These are phyloP conservation scores for Euphorbia tirucalli DNA, from an alignment of 345 rosid species.

Conservation along the genomic window DNA sequence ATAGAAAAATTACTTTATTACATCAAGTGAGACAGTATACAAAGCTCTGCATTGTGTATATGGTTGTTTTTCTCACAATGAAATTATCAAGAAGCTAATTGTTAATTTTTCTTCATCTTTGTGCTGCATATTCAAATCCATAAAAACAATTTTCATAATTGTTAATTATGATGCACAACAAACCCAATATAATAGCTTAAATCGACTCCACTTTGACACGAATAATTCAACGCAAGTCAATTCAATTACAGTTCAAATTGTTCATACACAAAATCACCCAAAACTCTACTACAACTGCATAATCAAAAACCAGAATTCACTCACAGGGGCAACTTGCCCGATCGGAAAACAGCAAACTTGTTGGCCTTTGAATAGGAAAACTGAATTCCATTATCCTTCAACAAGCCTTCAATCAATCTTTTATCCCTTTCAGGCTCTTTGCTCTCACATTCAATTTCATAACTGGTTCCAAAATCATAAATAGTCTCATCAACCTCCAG, in stretches of 20 bases:
- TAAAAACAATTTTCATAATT: too few relatives aligned
- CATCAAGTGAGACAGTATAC: too few relatives aligned
- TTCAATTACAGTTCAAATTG: too few relatives aligned
- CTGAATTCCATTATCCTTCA: slow-evolving; percentile 26
- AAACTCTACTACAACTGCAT: not conserved
- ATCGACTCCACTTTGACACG: not conserved
- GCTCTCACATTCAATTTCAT: slow-evolving; percentile 35
- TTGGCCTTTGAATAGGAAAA: slow-evolving; percentile 22
- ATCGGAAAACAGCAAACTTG: slow-evolving; percentile 26
- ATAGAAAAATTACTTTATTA: too few relatives aligned
- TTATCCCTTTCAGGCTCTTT: slow-evolving; percentile 26
- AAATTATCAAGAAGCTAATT: too few relatives aligned
- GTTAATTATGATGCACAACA: not conserved
- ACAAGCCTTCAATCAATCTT: slow-evolving; percentile 23
- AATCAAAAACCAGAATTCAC: not conserved
- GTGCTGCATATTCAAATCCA: not conserved
- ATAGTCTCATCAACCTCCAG: slow-evolving; percentile 29
- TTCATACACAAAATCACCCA: too few relatives aligned
- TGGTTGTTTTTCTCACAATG: too few relatives aligned
- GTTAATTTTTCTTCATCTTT: not conserved
- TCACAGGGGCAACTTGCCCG: slow-evolving; percentile 23
- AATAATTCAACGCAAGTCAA: too few relatives aligned
- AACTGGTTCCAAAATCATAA: slow-evolving; percentile 27
- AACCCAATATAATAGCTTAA: not conserved
- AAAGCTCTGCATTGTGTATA: too few relatives aligned